These are phyloP conservation scores for Leccinum fallax DNA, from an alignment of 1,284 basidiomycete genomes.

Conservation along the genomic window DNA sequence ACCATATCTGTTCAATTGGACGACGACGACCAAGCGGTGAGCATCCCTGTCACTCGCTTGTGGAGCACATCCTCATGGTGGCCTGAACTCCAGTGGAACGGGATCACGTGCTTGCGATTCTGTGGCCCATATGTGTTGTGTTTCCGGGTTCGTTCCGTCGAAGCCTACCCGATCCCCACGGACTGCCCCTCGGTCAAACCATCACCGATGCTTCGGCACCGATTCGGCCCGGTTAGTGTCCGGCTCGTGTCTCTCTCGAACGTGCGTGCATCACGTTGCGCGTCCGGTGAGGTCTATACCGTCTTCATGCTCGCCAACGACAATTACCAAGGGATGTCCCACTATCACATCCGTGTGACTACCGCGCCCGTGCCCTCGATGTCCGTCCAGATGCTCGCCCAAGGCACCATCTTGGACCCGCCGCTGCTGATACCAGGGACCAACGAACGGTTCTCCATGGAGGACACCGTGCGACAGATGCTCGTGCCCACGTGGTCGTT, in stretches of 20 bases:
- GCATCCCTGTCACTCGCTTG: neutral
- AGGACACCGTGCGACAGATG: constrained; percentile 28
- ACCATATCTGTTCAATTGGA: constrained; percentile 15
- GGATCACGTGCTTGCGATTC: constrained; percentile 47
- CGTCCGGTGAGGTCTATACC: constrained; percentile 20
- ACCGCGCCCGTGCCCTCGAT: constrained; percentile 26
- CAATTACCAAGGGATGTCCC: constrained; percentile 53
- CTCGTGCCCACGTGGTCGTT: constrained; percentile 50
- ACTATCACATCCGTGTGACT: constrained; percentile 42
- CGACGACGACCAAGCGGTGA: constrained; percentile 17
- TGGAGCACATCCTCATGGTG: neutral
- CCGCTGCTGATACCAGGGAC: constrained; percentile 3
- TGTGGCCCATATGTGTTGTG: constrained; percentile 51
- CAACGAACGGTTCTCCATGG: neutral
- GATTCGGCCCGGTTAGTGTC: constrained; percentile 43
- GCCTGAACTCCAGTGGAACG: constrained; percentile 48
- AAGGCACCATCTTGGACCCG: constrained; percentile 17
- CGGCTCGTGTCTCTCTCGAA: constrained; percentile 47
- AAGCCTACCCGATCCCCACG: constrained; percentile 43
- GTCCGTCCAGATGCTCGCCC: constrained; percentile 35
- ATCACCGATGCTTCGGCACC: constrained; percentile 27
- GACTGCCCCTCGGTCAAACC: neutral
- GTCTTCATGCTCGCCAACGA: constrained; percentile 53
- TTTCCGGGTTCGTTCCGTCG: constrained; percentile 51
- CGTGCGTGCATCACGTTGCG: constrained; percentile 15